A percentile compares a stretch with the other conserved stretches of the same genome.
Conservation (phyloP, 202 grass and related monocot species). For the Schoenoplectus tabernaemontani region DNA sequence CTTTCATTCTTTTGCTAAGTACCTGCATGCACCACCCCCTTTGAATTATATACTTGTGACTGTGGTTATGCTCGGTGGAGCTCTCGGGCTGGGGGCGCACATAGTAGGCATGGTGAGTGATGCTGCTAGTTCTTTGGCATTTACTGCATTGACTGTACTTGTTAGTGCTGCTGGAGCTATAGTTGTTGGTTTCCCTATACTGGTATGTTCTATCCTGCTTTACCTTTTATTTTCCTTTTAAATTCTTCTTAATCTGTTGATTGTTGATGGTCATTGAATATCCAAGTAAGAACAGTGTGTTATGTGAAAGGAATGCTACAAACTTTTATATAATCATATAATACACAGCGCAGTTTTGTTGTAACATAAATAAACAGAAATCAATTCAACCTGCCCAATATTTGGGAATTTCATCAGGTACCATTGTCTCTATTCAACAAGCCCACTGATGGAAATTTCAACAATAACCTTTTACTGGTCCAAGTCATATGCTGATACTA, state of each 20-base stretch:
- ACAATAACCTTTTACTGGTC: neutral
- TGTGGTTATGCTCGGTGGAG: constrained; percentile 71
- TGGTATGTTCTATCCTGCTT: constrained; percentile 40
- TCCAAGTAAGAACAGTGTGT: neutral
- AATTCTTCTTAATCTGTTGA: neutral
- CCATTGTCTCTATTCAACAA: neutral
- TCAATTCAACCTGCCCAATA: neutral
- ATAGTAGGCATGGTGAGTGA: constrained; percentile 79
- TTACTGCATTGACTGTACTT: constrained; percentile 58
- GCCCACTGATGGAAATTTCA: neutral
- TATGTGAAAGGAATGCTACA: neutral
- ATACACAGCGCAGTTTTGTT: neutral
- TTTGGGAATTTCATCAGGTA: neutral
- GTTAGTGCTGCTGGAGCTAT: constrained; percentile 73
- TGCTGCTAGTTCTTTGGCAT: constrained; percentile 53
- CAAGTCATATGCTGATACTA: constrained; percentile 4
- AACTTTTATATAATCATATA: neutral
- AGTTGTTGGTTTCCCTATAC: constrained; percentile 81
- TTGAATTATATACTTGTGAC: constrained; percentile 96
- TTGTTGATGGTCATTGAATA: neutral
- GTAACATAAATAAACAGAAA: neutral
- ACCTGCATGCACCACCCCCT: constrained; percentile 81
- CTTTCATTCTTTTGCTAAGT: constrained; percentile 76
- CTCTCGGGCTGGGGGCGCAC: constrained; percentile 59
- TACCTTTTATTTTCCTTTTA: neutral